Conservation (phyloP, 805 yeast species). For the Huiozyma sinensis region DNA sequence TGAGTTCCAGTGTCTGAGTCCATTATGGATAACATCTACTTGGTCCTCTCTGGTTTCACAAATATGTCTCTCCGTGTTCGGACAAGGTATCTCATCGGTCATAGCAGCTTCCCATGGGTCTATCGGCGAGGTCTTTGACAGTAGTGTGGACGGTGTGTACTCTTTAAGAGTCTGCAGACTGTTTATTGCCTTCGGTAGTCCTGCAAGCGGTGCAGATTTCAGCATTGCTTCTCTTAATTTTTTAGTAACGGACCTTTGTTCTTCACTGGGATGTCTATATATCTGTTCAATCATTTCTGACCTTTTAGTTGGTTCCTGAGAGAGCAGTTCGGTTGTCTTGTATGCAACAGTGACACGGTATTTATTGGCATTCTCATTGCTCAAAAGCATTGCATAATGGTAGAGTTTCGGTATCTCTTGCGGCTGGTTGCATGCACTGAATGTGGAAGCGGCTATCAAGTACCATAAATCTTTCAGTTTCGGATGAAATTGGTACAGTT, state of each 20-base stretch:
- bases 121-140: slow-evolving; percentile 10
- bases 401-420: slow-evolving; percentile 67
- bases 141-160: slow-evolving; percentile 47
- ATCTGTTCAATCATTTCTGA: slow-evolving; percentile 10
- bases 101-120: slow-evolving; percentile 20
- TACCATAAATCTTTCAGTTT: slow-evolving; percentile 56
- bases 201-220: slow-evolving; percentile 70
- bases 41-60: slow-evolving; percentile 5
- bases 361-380: slow-evolving; percentile 11
- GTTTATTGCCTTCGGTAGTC: slow-evolving; percentile 79
- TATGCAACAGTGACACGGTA: slow-evolving; percentile 14
- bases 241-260: slow-evolving; percentile 30
- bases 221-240: slow-evolving; percentile 67
- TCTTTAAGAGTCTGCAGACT: slow-evolving; percentile 53
- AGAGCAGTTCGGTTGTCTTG: slow-evolving; percentile 13
- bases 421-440: slow-evolving; percentile 74
- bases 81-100: slow-evolving; percentile 10
- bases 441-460: slow-evolving; percentile 66
- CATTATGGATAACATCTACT: slow-evolving; percentile 30
- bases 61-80: slow-evolving; percentile 6
- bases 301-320: slow-evolving; percentile 3
- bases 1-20: slow-evolving; percentile 57
- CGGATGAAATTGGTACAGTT: slow-evolving; percentile 34
- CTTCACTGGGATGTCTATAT: slow-evolving; percentile 15
- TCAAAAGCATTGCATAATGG: slow-evolving; percentile 46